phyloP scores from a whole-genome alignment of 139 green algal genomes.

The Haematococcus lacustris region DNA sequence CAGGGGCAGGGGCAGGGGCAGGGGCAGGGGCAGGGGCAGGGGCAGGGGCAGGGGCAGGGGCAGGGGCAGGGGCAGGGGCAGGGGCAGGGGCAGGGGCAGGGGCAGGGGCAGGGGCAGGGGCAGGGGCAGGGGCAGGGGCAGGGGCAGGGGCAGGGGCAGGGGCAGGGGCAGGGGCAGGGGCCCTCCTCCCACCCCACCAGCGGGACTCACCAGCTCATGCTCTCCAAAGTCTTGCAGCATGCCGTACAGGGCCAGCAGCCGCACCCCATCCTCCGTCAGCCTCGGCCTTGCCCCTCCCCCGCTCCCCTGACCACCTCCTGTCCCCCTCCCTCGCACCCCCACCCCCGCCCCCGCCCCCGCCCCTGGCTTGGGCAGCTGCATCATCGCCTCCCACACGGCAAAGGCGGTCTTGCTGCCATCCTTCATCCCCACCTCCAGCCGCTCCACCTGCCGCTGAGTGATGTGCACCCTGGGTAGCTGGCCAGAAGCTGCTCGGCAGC shows the following conservation, averaged over 20 bases:
- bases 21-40: too few relatives aligned
- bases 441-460: conserved; percentile 4
- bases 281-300: not conserved
- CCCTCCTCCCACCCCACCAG: too few relatives aligned
- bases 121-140: too few relatives aligned
- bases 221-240: conserved; percentile 66
- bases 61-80: too few relatives aligned
- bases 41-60: too few relatives aligned
- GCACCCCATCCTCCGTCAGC: not conserved
- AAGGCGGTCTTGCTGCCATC: conserved; percentile 65
- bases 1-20: too few relatives aligned
- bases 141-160: too few relatives aligned
- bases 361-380: conserved; percentile 14
- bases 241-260: conserved; percentile 4
- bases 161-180: too few relatives aligned
- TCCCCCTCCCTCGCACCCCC: not conserved
- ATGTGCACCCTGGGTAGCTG: too few relatives aligned
- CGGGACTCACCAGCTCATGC: conserved; percentile 65
- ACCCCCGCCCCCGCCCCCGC: conserved; percentile 1
- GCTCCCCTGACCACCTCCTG: not conserved
- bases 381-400: conserved; percentile 57
- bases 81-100: too few relatives aligned
- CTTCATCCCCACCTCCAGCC: conserved; percentile 61
- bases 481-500: too few relatives aligned
- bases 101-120: too few relatives aligned